These are phyloP conservation scores for Lepidium africanum DNA, from an alignment of 345 rosid species.

Conservation along the genomic window DNA sequence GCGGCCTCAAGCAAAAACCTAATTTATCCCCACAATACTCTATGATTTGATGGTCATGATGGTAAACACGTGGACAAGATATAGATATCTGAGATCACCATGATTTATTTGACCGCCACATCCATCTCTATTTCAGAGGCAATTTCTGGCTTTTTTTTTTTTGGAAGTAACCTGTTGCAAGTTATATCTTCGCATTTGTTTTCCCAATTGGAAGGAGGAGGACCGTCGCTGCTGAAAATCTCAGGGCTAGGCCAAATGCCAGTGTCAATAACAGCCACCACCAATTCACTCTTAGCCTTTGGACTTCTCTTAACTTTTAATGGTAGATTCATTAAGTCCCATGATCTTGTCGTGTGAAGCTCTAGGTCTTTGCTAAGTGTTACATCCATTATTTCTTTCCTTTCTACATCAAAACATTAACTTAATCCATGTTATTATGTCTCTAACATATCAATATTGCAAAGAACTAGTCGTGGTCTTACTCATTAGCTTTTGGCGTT, in stretches of 20 bases:
- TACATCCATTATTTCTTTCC: slow-evolving; percentile 11
- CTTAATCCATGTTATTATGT: no score
- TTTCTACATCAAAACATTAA: neutral
- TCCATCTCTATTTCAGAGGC: no score
- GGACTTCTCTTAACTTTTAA: neutral
- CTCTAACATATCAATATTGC: neutral
- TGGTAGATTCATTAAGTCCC: slow-evolving; percentile 21
- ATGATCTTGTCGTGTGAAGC: slow-evolving; percentile 28
- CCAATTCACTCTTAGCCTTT: slow-evolving; percentile 2
- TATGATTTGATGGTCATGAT: no score
- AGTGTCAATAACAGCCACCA: slow-evolving; percentile 11
- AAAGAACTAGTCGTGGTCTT: neutral
- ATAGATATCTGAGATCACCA: no score
- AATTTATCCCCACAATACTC: no score
- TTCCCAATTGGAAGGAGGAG: slow-evolving; percentile 15
- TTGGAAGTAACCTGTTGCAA: slow-evolving; percentile 22
- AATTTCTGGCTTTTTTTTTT: no score
- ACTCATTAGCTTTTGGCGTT: slow-evolving; percentile 19
- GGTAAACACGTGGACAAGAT: no score
- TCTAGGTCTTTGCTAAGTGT: slow-evolving; percentile 7
- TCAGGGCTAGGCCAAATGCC: slow-evolving; percentile 24
- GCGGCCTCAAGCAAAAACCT: no score
- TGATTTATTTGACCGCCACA: no score
- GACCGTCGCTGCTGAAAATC: neutral
- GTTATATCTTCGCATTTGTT: slow-evolving; percentile 20